Evolutionary conservation across 1,139 yeast species (phyloP), one percentile per base, ranked within the genome.

Genomic region (Candida albicans): DNA sequence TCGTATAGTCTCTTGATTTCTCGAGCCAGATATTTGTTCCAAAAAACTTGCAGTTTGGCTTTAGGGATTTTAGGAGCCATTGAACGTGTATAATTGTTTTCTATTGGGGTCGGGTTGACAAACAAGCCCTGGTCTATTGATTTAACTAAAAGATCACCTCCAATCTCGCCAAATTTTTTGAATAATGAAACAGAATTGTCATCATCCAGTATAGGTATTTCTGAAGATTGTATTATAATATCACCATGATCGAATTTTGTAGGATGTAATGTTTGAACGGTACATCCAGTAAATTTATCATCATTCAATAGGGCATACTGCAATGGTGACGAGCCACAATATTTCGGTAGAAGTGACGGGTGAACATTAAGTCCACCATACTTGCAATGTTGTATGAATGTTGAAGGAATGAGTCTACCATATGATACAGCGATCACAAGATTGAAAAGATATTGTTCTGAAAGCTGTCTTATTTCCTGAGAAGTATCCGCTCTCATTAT

Each of bases 241-340:
- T 73, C 70, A 1, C 99, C 99, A 36, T 69, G 73, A 55, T 93
- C 99, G 56, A 93, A 93, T 57, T 83, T 76, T 0, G 85, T 77
- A 0, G 97, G 96, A 59, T 93, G 96, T 14, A 93, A 64, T 0
- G 96, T 87, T 61, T 93, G 99, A 0, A 95, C 77, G 0, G 97
- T 80, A 9, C 89, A 96, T 0, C 99, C 99, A 0, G 98, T 84
- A 26, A 45, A 51, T 1, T 51, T 35, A 51, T 86, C 93, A 41
- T 73, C 73, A 50, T 86, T 80, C 55, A 90, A 63, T 22, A 95
- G 62, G 0, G 96, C 84, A 49, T 81, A 76, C 52, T 93, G 98
- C 6, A 95, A 67, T 0, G 99, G 99, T 2, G 97, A 85, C 0
- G 98, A 82, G 0, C 99, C 99, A 1, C 91, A 77, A 56, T 87